Conservation (phyloP, 2,329 filamentous ascomycete genomes). For the Incumbomyces delicatus region DNA sequence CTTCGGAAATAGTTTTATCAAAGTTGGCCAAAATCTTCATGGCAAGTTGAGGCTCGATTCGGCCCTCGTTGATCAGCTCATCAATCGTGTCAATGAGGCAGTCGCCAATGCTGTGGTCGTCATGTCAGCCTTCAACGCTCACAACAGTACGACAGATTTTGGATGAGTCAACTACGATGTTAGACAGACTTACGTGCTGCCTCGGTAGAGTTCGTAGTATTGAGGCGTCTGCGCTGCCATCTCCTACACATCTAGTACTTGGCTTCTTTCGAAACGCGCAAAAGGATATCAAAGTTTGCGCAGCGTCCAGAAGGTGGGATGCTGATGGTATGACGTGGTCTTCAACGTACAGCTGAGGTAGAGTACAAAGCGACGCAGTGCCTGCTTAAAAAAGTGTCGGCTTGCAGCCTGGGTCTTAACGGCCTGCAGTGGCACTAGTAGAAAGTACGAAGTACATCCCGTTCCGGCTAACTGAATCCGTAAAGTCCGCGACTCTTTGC, state of each 20-base stretch:
- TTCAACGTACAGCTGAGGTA: too few species aligned
- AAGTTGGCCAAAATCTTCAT: slow-evolving; percentile 98
- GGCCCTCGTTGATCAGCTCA: slow-evolving; percentile 84
- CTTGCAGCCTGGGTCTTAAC: too few species aligned
- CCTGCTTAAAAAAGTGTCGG: too few species aligned
- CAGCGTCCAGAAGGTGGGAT: neutral
- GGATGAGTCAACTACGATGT: slow-evolving; percentile 12
- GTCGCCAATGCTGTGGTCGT: slow-evolving; percentile 65
- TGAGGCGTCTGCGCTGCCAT: slow-evolving; percentile 35
- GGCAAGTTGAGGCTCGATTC: slow-evolving; percentile 93
- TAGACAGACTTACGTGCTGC: slow-evolving; percentile 67
- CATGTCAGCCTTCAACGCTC: slow-evolving; percentile 13
- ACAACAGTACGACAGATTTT: slow-evolving; percentile 5
- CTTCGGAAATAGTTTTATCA: slow-evolving; percentile 84
- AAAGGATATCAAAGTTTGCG: neutral
- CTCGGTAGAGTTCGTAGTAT: slow-evolving; percentile 92
- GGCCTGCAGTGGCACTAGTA: too few species aligned
- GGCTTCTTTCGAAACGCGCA: neutral
- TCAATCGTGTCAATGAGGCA: slow-evolving; percentile 94
- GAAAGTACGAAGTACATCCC: too few species aligned
- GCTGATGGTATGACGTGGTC: too few species aligned
- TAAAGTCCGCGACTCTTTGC: too few species aligned
- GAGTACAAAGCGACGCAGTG: too few species aligned
- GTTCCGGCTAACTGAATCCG: too few species aligned
- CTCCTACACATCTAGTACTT: neutral